phyloP scores from a whole-genome alignment of 2,329 filamentous ascomycete genomes.

The Clonostachys sp. region DNA sequence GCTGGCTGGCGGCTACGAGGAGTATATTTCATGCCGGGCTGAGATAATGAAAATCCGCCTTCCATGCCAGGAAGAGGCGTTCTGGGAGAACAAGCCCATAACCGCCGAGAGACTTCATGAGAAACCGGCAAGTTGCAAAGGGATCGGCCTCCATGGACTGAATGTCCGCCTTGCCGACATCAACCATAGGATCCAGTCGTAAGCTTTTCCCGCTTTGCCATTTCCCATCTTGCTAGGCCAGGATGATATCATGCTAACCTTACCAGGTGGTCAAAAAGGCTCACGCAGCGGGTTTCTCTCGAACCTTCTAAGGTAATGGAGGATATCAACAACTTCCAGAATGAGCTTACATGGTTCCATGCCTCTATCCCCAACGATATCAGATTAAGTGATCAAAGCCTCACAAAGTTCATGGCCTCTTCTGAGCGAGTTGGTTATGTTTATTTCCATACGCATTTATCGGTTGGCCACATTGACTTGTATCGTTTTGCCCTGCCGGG shows the following conservation, averaged over 20 bases:
- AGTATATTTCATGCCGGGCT: conserved; percentile 28
- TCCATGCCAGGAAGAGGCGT: conserved; percentile 25
- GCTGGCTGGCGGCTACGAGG: conserved; percentile 31
- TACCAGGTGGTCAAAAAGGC: conserved; percentile 15
- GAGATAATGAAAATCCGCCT: conserved; percentile 30
- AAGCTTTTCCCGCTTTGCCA: conserved; percentile 6
- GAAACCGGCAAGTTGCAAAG: conserved; percentile 12
- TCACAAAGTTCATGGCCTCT: conserved; percentile 19
- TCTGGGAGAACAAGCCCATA: conserved; percentile 21
- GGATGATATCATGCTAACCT: not conserved
- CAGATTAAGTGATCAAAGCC: conserved; percentile 24
- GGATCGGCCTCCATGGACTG: conserved; percentile 23
- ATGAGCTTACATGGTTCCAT: conserved; percentile 27
- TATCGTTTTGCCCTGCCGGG: conserved; percentile 32
- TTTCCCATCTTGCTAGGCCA: not conserved
- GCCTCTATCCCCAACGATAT: conserved; percentile 24
- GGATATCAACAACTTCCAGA: conserved; percentile 27
- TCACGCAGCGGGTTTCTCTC: conserved; percentile 10
- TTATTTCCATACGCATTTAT: conserved; percentile 28
- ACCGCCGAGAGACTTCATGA: conserved; percentile 22
- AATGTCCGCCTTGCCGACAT: conserved; percentile 27
- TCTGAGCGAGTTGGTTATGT: conserved; percentile 25
- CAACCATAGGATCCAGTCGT: conserved; percentile 28
- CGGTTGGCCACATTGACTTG: conserved; percentile 28
- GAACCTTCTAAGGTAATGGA: conserved; percentile 31